These are phyloP conservation scores for Colletotrichum tabaci DNA, from an alignment of 2,329 filamentous ascomycete species.

Conservation along the genomic window DNA sequence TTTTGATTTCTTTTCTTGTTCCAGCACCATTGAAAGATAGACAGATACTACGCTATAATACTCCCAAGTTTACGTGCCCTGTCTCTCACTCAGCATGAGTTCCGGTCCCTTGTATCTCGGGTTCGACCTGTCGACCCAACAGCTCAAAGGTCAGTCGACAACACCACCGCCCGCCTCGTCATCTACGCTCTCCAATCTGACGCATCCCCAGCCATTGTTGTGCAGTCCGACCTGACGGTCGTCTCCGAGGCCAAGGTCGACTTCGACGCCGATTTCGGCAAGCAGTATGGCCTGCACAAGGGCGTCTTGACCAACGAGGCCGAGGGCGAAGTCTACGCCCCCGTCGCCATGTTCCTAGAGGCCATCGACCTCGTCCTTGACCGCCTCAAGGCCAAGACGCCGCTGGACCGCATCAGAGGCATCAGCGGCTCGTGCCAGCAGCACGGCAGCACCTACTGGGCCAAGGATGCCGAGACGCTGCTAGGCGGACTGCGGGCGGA, in stretches of 20 bases:
- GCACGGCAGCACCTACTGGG: slow-evolving; percentile 98
- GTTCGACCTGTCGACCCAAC: slow-evolving; percentile 96
- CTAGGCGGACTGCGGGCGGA: slow-evolving; percentile 73
- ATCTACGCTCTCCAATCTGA: slow-evolving; percentile 8
- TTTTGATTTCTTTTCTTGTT: background rate
- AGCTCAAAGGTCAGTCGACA: slow-evolving; percentile 81
- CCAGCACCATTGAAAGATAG: background rate
- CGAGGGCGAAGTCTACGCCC: slow-evolving; percentile 92
- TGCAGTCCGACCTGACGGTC: slow-evolving; percentile 86
- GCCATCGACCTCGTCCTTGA: slow-evolving; percentile 88
- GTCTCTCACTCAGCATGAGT: slow-evolving; percentile 29
- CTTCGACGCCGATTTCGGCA: slow-evolving; percentile 86
- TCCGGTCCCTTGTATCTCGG: slow-evolving; percentile 83
- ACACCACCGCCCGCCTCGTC: background rate
- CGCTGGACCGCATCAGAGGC: slow-evolving; percentile 80
- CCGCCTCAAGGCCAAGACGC: slow-evolving; percentile 76
- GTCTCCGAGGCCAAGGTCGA: slow-evolving; percentile 91
- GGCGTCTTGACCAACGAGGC: slow-evolving; percentile 87
- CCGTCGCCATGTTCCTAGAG: slow-evolving; percentile 95
- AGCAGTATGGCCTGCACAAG: slow-evolving; percentile 85
- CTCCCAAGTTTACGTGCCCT: slow-evolving; percentile 1
- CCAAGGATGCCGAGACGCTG: slow-evolving; percentile 74
- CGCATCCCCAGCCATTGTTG: slow-evolving; percentile 77
- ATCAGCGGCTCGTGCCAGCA: slow-evolving; percentile 96
- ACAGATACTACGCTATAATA: slow-evolving; percentile 9